phyloP scores from a whole-genome alignment of 495 filamentous ascomycete genomes.

The Bacidia gigantensis region DNA sequence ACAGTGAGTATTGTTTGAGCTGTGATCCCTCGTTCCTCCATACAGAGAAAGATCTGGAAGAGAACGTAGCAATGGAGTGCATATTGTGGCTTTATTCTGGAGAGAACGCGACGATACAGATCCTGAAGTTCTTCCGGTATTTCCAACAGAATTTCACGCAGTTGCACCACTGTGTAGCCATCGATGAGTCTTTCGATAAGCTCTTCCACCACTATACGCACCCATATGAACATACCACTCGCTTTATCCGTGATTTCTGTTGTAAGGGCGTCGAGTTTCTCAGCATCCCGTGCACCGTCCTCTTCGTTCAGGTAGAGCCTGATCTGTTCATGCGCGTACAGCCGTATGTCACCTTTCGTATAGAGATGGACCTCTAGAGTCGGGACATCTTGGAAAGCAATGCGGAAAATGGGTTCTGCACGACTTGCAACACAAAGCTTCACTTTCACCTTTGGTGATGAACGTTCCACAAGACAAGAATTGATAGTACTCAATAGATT shows the following conservation, averaged over 20 bases:
- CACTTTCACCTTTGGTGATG: neutral
- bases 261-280: too few relatives aligned
- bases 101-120: neutral
- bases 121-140: slow-evolving; percentile 1
- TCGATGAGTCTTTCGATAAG: slow-evolving; percentile 1
- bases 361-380: too few relatives aligned
- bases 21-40: neutral
- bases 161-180: neutral
- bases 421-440: too few relatives aligned
- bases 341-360: too few relatives aligned
- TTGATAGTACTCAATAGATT: too few relatives aligned
- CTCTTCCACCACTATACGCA: neutral
- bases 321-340: too few relatives aligned
- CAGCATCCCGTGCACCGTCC: too few relatives aligned
- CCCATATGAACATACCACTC: slow-evolving; percentile 1
- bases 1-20: too few relatives aligned
- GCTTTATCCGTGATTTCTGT: neutral
- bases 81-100: neutral
- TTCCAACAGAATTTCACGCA: neutral
- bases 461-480: neutral
- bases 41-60: neutral
- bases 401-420: too few relatives aligned
- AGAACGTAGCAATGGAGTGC: neutral
- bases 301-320: too few relatives aligned
- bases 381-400: too few relatives aligned